Conservation (phyloP, 352 stramenopile genomes). For the Phytophthora cactorum region DNA sequence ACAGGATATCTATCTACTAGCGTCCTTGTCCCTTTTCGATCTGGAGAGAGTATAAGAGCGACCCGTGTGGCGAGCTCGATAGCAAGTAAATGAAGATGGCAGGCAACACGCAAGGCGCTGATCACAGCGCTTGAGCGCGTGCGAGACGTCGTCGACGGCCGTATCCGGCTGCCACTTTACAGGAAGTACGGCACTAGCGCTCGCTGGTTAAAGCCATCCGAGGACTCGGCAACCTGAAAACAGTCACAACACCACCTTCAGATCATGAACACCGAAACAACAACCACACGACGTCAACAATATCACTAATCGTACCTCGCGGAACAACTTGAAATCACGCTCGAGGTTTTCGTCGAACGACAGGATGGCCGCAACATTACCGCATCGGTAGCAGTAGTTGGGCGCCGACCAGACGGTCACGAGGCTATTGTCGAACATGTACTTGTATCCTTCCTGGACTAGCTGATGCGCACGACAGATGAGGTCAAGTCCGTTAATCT, state of each 20-base stretch:
- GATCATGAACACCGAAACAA: conserved; percentile 22
- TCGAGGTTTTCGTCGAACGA: conserved; percentile 86
- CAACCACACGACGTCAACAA: conserved; percentile 6
- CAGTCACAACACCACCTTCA: conserved; percentile 15
- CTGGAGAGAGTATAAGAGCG: conserved; percentile 42
- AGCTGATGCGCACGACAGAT: conserved; percentile 91
- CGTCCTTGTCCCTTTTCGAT: conserved; percentile 49
- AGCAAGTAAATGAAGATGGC: conserved; percentile 36
- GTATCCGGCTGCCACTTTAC: conserved; percentile 49
- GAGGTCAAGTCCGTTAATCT: conserved; percentile 91
- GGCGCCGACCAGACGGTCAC: conserved; percentile 86
- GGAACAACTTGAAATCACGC: conserved; percentile 90
- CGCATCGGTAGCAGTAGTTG: conserved; percentile 90
- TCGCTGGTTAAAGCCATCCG: conserved; percentile 78
- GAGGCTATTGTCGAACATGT: conserved; percentile 91
- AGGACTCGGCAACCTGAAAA: conserved; percentile 80
- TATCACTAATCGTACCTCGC: conserved; percentile 61
- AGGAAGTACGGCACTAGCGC: conserved; percentile 88
- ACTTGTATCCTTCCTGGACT: conserved; percentile 92
- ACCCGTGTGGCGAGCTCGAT: conserved; percentile 29
- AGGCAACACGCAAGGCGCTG: conserved; percentile 21
- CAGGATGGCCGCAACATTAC: conserved; percentile 85
- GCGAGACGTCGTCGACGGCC: conserved; percentile 17
- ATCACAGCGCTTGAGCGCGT: conserved; percentile 9
- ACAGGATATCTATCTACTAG: conserved; percentile 51